phyloP scores from a whole-genome alignment of 2,329 filamentous ascomycete genomes.

The Endocalyx cinctus region DNA sequence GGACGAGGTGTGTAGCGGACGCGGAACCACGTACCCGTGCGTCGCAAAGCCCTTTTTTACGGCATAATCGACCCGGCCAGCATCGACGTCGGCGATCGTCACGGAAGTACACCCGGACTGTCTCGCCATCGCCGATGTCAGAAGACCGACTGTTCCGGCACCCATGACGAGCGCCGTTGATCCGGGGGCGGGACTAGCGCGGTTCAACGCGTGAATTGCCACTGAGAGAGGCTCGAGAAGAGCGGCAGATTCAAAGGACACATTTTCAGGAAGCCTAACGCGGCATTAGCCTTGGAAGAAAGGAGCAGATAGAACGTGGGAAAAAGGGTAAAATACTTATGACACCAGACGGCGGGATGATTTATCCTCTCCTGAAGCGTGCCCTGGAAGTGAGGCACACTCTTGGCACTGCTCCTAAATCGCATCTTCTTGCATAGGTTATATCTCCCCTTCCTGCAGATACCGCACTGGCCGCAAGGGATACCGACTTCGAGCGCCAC shows the following conservation, averaged over 20 bases:
- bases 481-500: conserved; percentile 41
- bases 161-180: conserved; percentile 60
- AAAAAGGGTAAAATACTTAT: conserved; percentile 49
- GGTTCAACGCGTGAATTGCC: conserved; percentile 57
- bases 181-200: conserved; percentile 46
- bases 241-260: conserved; percentile 56
- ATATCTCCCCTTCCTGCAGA: conserved; percentile 49
- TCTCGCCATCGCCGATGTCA: conserved; percentile 59
- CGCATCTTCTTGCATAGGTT: conserved; percentile 59
- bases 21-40: conserved; percentile 51
- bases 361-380: conserved; percentile 60
- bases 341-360: conserved; percentile 57
- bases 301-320: conserved; percentile 2
- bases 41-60: conserved; percentile 55
- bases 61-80: conserved; percentile 56
- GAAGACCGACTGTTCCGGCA: conserved; percentile 58
- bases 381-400: conserved; percentile 59
- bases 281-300: conserved; percentile 11
- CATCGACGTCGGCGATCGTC: conserved; percentile 57
- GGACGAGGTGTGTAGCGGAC: conserved; percentile 36
- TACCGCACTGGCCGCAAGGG: conserved; percentile 31
- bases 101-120: conserved; percentile 56
- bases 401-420: conserved; percentile 59
- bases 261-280: conserved; percentile 49
- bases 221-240: conserved; percentile 59